These are phyloP conservation scores for Podila clonocystis DNA, from an alignment of 192 early-diverging fungal genomes.

Conservation along the genomic window DNA sequence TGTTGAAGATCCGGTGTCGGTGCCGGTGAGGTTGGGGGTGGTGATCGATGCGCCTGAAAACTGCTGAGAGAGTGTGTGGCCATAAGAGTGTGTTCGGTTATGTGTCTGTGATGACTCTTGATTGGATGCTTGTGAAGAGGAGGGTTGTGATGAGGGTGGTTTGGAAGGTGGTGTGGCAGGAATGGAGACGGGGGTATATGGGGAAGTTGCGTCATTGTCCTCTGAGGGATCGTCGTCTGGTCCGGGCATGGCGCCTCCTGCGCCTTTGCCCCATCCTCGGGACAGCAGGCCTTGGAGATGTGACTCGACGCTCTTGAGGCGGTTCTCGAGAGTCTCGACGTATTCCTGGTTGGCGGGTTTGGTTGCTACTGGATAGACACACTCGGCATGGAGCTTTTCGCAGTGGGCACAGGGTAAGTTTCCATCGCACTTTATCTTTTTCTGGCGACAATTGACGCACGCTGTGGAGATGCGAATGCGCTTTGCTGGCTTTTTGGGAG, in stretches of 20 bases:
- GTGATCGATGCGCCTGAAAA: constrained; percentile 30
- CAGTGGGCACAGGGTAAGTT: constrained; percentile 53
- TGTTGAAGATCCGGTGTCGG: constrained; percentile 9
- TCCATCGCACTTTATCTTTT: constrained; percentile 59
- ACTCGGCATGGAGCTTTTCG: constrained; percentile 44
- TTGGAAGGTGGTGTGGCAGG: constrained; percentile 42
- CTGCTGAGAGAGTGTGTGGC: constrained; percentile 7
- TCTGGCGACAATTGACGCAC: constrained; percentile 52
- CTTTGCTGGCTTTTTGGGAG: constrained; percentile 44
- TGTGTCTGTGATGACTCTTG: neutral
- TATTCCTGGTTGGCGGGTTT: constrained; percentile 52
- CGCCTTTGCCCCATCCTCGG: constrained; percentile 33
- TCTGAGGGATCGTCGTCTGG: constrained; percentile 32
- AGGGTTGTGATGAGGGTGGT: constrained; percentile 9
- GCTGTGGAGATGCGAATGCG: constrained; percentile 57
- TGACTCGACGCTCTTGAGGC: constrained; percentile 44
- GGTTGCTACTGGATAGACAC: constrained; percentile 28
- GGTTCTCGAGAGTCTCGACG: constrained; percentile 49
- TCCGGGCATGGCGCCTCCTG: neutral
- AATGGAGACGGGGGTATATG: constrained; percentile 47
- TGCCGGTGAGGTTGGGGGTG: constrained; percentile 14
- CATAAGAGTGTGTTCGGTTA: neutral
- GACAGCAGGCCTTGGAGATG: constrained; percentile 47
- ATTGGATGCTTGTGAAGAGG: neutral
- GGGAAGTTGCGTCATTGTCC: constrained; percentile 17